Base-by-base conservation (phyloP, 2,329 filamentous ascomycete genomes). In the Fusarium sp. region DNA sequence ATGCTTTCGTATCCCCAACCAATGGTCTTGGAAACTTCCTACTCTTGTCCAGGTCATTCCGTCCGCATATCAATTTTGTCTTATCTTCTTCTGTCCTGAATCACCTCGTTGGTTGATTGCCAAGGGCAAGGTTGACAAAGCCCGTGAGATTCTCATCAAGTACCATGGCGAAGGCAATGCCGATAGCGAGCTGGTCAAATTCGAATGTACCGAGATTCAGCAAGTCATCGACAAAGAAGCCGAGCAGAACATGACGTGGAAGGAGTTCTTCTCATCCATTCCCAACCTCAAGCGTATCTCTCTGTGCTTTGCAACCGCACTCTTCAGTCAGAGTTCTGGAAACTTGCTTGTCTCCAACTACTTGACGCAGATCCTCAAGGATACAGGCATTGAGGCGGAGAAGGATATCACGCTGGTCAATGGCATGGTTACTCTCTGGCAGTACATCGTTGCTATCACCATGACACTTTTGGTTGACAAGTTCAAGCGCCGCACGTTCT, bases 91-190 rank as follows among this genome's bases (percentile, higher is more conserved):
- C 50, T 81, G 88, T 8, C 88, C 88, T 0, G 89, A 91, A 66
- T 88, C 84, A 1, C 89, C 89, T 2, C 82, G 89, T 37, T 90
- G 84, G 83, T 76, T 89, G 28, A 80, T 89, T 42, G 82, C 83
- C 35, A 81, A 86, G 63, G 85, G 86, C 31, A 80, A 81, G 23
- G 62, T 75, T 2, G 82, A 86, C 8, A 80, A 88, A 69, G 87
- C 87, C 0, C 82, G 79, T 18, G 77, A 78, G 1, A 84, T 88
- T 26, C 73, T 89, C 1, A 78, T 83, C 69, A 85, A 85, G 57
- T 86, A 85, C 39, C 84, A 88, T 54, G 84, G 82, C 24, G 84
- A 86, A 60, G 79, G 80, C 29, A 79, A 86, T 44, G 67, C 76
- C 1, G 75, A 81, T 4, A 81, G 79, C 3, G 79, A 81, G 49